Evolutionary conservation across 2,329 filamentous ascomycete species (phyloP), one percentile per base, ranked within the genome.

Genomic region (Fusarium floridanum): DNA sequence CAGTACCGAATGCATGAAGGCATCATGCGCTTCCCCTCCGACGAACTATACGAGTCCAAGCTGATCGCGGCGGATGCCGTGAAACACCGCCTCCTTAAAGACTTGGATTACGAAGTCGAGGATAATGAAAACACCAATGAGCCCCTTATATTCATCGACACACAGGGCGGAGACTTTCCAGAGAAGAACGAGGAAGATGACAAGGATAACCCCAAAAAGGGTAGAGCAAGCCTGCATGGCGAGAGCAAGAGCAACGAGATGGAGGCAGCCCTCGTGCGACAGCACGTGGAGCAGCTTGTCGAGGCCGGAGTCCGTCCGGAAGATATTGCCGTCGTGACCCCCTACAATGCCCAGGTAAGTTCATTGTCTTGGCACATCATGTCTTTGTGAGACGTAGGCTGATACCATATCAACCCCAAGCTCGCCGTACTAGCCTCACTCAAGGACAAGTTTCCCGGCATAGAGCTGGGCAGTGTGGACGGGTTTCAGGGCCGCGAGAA

Each of bases 401-500:
- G 76, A 80, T 60, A 74, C 70, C 70, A 71, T 60, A 65, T 70
- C 61, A 67, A 76, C 64, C 64, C 68, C 62, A 63, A 97, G 90
- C 89, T 98, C 39, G 92, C 93, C 6, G 84, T 97, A 12, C 86
- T 98, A 61, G 92, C 95, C 41, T 88, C 93, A 74, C 88, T 99
- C 60, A 97, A 96, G 80, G 94, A 97, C 70, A 86, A 87, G 43
- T 97, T 93, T 78, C 93, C 93, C 0, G 95, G 93, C 14, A 91
- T 99, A 61, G 97, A 99, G 82, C 87, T 99, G n/a, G 97, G 97
- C 37, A 98, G 95, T 78, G 94, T 99, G 3, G 97, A 99, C 82
- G 97, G 96, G 3, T 99, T 99, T 81, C 97, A 99, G 83, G 97
- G 97, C 37, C 91, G 97, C 20, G 97, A 99, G 83, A 99, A 99